These are phyloP conservation scores for Paragyromitra xinjiangensis DNA, from an alignment of 495 filamentous ascomycete species.

Conservation along the genomic window DNA sequence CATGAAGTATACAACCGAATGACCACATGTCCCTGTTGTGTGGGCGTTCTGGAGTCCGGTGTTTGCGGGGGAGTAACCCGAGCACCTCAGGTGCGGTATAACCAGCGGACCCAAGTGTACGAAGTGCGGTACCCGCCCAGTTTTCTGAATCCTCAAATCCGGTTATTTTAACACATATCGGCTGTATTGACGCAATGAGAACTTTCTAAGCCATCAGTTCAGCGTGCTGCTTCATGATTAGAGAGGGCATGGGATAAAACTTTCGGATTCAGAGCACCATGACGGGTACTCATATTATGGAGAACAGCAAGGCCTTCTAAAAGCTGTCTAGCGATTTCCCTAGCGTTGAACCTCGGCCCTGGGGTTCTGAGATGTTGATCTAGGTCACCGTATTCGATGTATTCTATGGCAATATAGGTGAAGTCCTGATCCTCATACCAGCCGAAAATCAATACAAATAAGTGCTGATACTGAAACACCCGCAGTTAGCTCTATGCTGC, in stretches of 20 bases:
- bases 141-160: neutral
- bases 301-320: neutral
- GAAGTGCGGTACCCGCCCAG: accelerated
- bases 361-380: neutral
- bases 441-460: neutral
- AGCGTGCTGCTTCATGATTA: neutral
- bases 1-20: neutral
- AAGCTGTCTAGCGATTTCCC: neutral
- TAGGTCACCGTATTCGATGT: neutral
- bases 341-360: neutral
- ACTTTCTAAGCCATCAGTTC: neutral
- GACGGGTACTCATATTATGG: neutral
- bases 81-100: neutral
- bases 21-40: neutral
- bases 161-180: neutral
- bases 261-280: neutral
- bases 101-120: neutral
- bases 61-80: neutral
- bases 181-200: neutral
- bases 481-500: neutral
- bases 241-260: neutral
- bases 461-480: neutral
- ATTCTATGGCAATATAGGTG: neutral
- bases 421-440: neutral
- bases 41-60: too few species aligned